phyloP scores from a whole-genome alignment of 1,284 basidiomycete genomes.

The Ceratobasidium sp. region DNA sequence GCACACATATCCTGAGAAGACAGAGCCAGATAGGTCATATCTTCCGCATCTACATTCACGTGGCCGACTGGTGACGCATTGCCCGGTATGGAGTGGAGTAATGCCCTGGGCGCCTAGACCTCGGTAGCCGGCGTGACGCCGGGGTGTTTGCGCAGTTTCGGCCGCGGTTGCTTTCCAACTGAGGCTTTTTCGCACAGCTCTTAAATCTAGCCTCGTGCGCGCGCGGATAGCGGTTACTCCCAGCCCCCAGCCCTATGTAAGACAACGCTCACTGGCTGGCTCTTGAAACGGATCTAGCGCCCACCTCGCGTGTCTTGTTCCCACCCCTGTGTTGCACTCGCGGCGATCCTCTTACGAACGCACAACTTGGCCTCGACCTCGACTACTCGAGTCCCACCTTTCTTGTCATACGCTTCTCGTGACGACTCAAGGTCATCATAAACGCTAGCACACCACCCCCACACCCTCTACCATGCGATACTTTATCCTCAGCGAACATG shows the following conservation, averaged over 20 bases:
- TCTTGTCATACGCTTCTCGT: constrained; percentile 8
- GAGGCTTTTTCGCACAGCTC: constrained; percentile 30
- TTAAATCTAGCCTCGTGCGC: constrained; percentile 29
- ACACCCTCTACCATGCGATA: constrained; percentile 25
- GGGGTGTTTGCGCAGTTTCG: not conserved
- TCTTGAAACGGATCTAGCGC: not conserved
- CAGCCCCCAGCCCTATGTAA: constrained; percentile 12
- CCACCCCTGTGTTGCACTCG: constrained; percentile 9
- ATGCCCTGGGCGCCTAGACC: constrained; percentile 6
- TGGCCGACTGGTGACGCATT: not conserved
- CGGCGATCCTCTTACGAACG: not conserved
- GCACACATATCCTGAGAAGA: no score
- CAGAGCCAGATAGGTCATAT: not conserved
- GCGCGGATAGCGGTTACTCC: not conserved
- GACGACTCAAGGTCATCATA: not conserved
- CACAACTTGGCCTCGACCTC: not conserved
- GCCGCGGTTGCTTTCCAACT: not conserved
- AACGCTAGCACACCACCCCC: not conserved
- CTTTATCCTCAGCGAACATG: constrained; percentile 32
- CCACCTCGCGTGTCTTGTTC: constrained; percentile 1
- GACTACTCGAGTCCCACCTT: not conserved
- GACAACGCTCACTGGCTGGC: not conserved
- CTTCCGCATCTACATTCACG: not conserved
- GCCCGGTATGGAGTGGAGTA: not conserved
- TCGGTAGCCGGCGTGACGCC: constrained; percentile 11